These are phyloP conservation scores for Colletotrichum simmondsii DNA, from an alignment of 2,329 filamentous ascomycete species.

Conservation along the genomic window DNA sequence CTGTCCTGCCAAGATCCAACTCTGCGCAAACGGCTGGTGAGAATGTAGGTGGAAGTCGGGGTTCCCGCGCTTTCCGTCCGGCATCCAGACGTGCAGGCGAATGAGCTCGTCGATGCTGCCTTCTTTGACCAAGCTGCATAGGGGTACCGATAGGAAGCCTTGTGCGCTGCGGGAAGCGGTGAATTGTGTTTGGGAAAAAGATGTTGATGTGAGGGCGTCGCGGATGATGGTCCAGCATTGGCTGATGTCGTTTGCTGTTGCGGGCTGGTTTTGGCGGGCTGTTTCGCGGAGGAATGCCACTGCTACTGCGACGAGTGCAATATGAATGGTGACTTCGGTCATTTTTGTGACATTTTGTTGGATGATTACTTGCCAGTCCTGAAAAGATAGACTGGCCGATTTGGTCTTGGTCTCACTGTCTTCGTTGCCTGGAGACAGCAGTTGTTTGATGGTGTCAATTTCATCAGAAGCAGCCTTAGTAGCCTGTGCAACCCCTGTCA, in stretches of 20 bases:
- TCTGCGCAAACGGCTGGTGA: slow-evolving; percentile 48
- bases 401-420: not conserved
- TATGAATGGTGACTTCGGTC: not conserved
- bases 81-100: slow-evolving; percentile 48
- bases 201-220: not conserved
- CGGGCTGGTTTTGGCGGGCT: not conserved
- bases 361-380: not conserved
- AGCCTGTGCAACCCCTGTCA: not conserved
- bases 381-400: not conserved
- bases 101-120: slow-evolving; percentile 47
- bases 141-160: slow-evolving; percentile 46
- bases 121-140: slow-evolving; percentile 46
- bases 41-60: slow-evolving; percentile 42
- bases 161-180: slow-evolving; percentile 43
- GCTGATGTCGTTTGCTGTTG: not conserved
- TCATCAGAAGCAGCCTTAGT: not conserved
- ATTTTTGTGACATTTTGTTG: not conserved
- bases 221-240: not conserved
- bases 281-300: slow-evolving; percentile 9
- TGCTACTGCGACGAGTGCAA: not conserved
- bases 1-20: slow-evolving; percentile 49
- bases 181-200: not conserved
- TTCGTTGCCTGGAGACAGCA: not conserved
- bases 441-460: not conserved
- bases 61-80: slow-evolving; percentile 43